Evolutionary conservation across 345 rosid species (phyloP), one percentile per base, ranked within the genome.

Genomic region (Lumnitzera racemosa): DNA sequence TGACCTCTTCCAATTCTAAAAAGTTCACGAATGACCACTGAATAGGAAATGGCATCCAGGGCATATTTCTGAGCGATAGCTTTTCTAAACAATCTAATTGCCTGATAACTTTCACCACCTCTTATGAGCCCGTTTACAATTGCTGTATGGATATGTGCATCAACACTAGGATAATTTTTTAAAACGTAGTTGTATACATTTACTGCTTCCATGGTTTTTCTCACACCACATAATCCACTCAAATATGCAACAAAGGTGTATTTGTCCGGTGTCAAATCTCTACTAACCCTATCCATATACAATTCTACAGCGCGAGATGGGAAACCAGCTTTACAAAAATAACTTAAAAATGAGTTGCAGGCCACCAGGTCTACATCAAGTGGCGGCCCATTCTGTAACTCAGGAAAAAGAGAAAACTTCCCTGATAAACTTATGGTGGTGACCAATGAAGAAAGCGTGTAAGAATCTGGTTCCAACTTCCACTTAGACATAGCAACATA

Each of bases 81-180:
- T 61, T 63, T 63, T 55, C 73, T 71, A 67, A 89, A 84, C 72
- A 81, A 72, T 57, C 47, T 56, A 12, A 80, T 54, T 47, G 95
- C 91, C 15, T 15, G 69, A 59, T 62, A 53, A 73, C 58, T 80
- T 55, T 74, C 54, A 46, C 89, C 86, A 58, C 27, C 67, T 72
- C 67, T 71, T 41, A 84, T 61, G 51, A 84, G 87, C 75, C 76
- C 64, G 70, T 81, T 70, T 2, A 86, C 61, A 3, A 86, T 62
- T 9, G 68, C 64, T 11, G 96, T 79, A 68, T 89, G 96, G 60
- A 84, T 77, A 70, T 76, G 84, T 65, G 89, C 80, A 73, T 86
- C 82, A n/a, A 86, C 65, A 64, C 20, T 49, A 2, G 61, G 62
- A 36, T 51, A 15, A 55, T 29, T 58, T 73, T 41, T 61, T 47